These are phyloP conservation scores for Colletotrichum destructivum DNA, from an alignment of 2,329 filamentous ascomycete genomes.

Conservation along the genomic window DNA sequence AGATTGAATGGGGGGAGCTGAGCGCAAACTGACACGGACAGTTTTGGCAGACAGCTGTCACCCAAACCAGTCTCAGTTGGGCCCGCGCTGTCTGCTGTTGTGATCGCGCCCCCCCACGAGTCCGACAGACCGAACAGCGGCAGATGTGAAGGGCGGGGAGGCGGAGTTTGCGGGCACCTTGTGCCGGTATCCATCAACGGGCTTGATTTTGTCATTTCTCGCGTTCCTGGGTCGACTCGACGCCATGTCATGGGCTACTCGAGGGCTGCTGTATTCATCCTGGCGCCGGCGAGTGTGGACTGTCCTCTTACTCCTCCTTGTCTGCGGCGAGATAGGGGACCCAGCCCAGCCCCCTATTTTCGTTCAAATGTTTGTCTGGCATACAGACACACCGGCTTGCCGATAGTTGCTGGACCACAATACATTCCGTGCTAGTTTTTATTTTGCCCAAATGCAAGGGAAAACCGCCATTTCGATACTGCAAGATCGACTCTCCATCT, in stretches of 20 bases:
- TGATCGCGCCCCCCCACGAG: conserved; percentile 7
- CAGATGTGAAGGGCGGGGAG: not conserved
- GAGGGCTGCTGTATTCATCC: conserved; percentile 1
- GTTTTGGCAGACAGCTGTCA: conserved; percentile 29
- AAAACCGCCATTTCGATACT: not conserved
- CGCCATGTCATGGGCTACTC: conserved; percentile 10
- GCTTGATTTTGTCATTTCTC: conserved; percentile 12
- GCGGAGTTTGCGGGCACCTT: not conserved
- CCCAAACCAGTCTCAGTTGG: not conserved
- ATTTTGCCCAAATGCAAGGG: not conserved
- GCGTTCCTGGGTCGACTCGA: conserved; percentile 11
- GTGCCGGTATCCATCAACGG: not conserved
- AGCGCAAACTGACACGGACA: conserved; percentile 2
- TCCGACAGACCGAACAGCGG: not conserved
- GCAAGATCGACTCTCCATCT: not conserved
- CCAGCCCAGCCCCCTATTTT: not conserved
- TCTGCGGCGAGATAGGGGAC: not conserved
- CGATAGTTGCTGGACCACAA: not conserved
- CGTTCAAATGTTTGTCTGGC: not conserved
- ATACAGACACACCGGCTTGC: not conserved
- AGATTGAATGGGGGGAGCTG: conserved; percentile 15
- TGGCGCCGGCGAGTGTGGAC: not conserved
- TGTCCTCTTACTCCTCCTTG: too few relatives aligned
- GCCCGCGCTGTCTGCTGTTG: not conserved
- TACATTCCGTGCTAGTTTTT: not conserved